Conservation (phyloP, 1,284 basidiomycete genomes). For the Malassezia slooffiae region DNA sequence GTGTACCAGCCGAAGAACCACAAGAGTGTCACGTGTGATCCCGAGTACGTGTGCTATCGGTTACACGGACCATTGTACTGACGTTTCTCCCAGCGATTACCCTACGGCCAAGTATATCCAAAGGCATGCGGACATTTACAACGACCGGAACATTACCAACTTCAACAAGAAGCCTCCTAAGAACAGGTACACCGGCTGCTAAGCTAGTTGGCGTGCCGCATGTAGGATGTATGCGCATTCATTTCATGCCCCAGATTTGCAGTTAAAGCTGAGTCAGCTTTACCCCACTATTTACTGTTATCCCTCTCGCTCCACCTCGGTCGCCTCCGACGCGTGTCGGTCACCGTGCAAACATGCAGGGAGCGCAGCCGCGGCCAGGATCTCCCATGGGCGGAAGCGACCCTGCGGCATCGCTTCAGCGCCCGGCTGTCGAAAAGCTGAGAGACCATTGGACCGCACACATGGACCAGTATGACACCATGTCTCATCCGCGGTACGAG, state of each 20-base stretch:
- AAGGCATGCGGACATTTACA: constrained; percentile 32
- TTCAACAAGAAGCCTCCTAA: constrained; percentile 24
- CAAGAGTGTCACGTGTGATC: constrained; percentile 28
- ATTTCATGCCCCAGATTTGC: too few relatives aligned
- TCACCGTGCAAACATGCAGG: too few relatives aligned
- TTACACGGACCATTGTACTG: too few relatives aligned
- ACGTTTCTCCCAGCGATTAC: constrained; percentile 33
- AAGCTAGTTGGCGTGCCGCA: neutral
- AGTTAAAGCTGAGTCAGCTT: too few relatives aligned
- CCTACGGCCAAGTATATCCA: constrained; percentile 42
- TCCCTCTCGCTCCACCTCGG: too few relatives aligned
- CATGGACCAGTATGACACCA: constrained; percentile 13
- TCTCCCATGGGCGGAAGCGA: too few relatives aligned
- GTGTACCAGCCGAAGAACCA: constrained; percentile 36
- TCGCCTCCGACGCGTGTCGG: too few relatives aligned
- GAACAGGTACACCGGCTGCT: constrained; percentile 31
- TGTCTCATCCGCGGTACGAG: constrained; percentile 9
- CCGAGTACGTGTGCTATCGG: too few relatives aligned
- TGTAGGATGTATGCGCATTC: too few relatives aligned
- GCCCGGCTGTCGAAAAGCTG: constrained; percentile 10
- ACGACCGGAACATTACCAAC: constrained; percentile 35
- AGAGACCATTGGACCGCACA: constrained; percentile 11
- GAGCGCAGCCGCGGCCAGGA: too few relatives aligned
- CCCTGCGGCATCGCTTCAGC: too few relatives aligned
- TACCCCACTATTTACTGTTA: too few relatives aligned